A percentile compares a stretch with the other conserved stretches of the same genome.
Conservation (phyloP, 176 grass and related monocot species). For the Eremochloa ophiuroides region DNA sequence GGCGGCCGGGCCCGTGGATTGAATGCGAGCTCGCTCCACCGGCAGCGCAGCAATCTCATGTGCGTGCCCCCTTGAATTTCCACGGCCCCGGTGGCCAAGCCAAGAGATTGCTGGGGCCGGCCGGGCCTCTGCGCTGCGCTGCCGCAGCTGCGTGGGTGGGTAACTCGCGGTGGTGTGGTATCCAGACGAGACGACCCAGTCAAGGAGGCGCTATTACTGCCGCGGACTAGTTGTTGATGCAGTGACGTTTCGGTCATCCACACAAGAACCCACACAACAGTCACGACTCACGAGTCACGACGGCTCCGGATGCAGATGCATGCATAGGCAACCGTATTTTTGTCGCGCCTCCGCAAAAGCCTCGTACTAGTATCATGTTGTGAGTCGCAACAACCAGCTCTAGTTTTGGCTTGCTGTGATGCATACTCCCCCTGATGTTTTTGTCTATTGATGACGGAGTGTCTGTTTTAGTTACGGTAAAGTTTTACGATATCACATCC, state of each 20-base stretch:
- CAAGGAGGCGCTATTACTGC: neutral
- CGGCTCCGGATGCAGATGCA: neutral
- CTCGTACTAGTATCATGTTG: too few relatives aligned
- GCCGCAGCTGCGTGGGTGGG: too few relatives aligned
- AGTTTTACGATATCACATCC: too few relatives aligned
- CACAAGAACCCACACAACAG: too few relatives aligned
- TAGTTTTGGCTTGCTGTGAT: too few relatives aligned
- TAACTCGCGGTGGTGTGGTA: neutral
- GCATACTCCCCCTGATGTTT: too few relatives aligned
- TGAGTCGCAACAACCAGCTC: too few relatives aligned
- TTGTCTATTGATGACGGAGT: too few relatives aligned
- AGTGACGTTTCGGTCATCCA: neutral
- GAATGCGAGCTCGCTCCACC: conserved; percentile 1
- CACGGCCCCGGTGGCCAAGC: neutral
- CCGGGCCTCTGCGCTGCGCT: neutral
- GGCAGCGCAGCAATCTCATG: conserved; percentile 3
- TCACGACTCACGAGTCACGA: neutral
- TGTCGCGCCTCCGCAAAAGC: neutral
- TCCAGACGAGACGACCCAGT: neutral
- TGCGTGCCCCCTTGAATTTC: neutral
- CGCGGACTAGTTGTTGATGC: neutral
- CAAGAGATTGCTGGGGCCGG: neutral
- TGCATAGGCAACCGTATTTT: neutral
- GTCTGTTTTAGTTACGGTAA: too few relatives aligned
- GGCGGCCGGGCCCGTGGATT: neutral